phyloP scores from a whole-genome alignment of 306 rosid species.

The Glycyrrhiza uralensis region DNA sequence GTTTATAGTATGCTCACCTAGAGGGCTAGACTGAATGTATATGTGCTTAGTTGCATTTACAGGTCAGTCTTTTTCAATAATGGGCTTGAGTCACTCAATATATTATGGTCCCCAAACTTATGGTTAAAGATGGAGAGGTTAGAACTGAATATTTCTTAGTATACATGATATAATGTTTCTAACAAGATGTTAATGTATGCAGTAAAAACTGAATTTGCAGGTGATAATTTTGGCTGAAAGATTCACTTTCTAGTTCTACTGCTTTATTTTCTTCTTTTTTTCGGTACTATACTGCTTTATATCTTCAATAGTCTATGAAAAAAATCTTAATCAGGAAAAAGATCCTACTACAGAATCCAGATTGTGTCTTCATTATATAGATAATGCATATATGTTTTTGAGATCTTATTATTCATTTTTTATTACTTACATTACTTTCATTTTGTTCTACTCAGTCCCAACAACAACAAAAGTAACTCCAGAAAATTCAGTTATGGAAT shows the following conservation, averaged over 20 bases:
- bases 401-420: slow-evolving; percentile 14
- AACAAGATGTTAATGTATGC: not conserved
- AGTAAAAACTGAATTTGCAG: not conserved
- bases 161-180: slow-evolving; percentile 1
- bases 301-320: not conserved
- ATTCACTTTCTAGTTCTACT: not conserved
- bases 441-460: slow-evolving; percentile 50
- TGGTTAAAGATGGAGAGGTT: too few species aligned
- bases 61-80: too few species aligned
- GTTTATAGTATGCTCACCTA: not conserved
- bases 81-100: too few species aligned
- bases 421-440: slow-evolving; percentile 5
- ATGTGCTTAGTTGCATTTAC: not conserved
- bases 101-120: too few species aligned
- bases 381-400: not conserved
- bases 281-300: not conserved
- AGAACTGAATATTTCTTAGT: too few species aligned
- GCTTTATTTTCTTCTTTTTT: not conserved
- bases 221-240: slow-evolving; percentile 1
- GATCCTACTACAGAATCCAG: not conserved
- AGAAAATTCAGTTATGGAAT: slow-evolving; percentile 72
- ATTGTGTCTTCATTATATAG: slow-evolving; percentile 2
- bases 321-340: not conserved
- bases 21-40: not conserved
- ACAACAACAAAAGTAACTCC: slow-evolving; percentile 55